phyloP scores from a whole-genome alignment of 2,329 filamentous ascomycete genomes.

The Neocatenulostroma microsporum region DNA sequence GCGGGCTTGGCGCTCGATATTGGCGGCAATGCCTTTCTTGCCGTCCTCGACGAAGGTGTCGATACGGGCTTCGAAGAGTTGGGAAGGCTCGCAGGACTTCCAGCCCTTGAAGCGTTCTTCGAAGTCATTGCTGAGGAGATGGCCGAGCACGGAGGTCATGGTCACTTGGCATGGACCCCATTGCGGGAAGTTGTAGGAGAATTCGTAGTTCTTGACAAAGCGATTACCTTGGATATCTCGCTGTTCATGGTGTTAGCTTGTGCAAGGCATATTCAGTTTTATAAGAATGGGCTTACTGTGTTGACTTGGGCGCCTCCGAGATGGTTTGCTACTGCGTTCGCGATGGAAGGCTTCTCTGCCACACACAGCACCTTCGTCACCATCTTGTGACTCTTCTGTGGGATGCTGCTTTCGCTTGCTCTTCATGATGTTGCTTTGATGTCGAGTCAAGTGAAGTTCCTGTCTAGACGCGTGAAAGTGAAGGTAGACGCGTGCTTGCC shows the following conservation, averaged over 20 bases:
- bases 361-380: conserved; percentile 60
- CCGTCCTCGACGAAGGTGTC: conserved; percentile 60
- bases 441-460: no score
- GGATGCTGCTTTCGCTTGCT: no score
- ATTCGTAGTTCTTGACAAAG: conserved; percentile 91
- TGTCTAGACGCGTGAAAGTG: no score
- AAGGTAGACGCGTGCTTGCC: no score
- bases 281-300: conserved; percentile 49
- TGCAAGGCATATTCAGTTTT: neutral
- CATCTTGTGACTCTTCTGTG: no score
- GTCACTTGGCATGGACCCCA: conserved; percentile 80
- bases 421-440: no score
- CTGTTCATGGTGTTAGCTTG: conserved; percentile 38
- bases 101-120: conserved; percentile 66
- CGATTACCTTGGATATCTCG: conserved; percentile 57
- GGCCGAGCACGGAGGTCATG: conserved; percentile 89
- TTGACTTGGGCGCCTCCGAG: conserved; percentile 67
- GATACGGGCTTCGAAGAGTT: conserved; percentile 75
- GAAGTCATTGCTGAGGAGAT: conserved; percentile 78
- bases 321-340: conserved; percentile 86
- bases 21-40: conserved; percentile 71
- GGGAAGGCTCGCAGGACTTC: conserved; percentile 68
- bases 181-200: conserved; percentile 74
- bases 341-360: conserved; percentile 87
- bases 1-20: conserved; percentile 72